These are phyloP conservation scores for Phytophthora pinifolia DNA, from an alignment of 352 stramenopile species.

Conservation along the genomic window DNA sequence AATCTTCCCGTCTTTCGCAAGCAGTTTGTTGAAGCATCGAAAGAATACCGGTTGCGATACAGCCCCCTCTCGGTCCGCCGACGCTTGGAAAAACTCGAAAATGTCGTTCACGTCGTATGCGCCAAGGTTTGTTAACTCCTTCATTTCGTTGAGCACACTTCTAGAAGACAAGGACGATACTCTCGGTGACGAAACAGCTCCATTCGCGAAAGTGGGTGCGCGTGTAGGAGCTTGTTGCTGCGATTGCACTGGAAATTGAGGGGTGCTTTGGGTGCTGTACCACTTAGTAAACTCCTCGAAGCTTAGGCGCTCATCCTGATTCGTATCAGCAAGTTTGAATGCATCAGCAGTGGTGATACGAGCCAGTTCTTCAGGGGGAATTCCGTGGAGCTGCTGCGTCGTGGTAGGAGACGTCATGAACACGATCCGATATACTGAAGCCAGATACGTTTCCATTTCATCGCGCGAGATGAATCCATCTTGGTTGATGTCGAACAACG, in stretches of 20 bases:
- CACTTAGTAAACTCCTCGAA: conserved; percentile 87
- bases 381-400: conserved; percentile 36
- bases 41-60: conserved; percentile 74
- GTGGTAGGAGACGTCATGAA: conserved; percentile 65
- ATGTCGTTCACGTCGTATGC: conserved; percentile 87
- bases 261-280: conserved; percentile 49
- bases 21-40: conserved; percentile 82
- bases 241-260: conserved; percentile 15
- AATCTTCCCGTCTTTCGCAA: conserved; percentile 46
- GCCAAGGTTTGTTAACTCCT: conserved; percentile 73
- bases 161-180: conserved; percentile 35
- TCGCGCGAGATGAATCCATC: conserved; percentile 80
- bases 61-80: conserved; percentile 57
- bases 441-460: conserved; percentile 88
- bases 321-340: conserved; percentile 60
- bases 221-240: conserved; percentile 10
- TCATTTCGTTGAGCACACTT: conserved; percentile 69
- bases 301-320: conserved; percentile 69
- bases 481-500: conserved; percentile 87
- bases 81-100: conserved; percentile 84
- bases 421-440: conserved; percentile 83
- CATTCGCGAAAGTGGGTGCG: background rate
- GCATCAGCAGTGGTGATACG: conserved; percentile 65
- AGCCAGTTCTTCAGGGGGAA: conserved; percentile 77
- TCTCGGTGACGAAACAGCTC: conserved; percentile 9